Base-by-base conservation (phyloP, 2,329 filamentous ascomycete genomes). In the Diaporthe eres region DNA sequence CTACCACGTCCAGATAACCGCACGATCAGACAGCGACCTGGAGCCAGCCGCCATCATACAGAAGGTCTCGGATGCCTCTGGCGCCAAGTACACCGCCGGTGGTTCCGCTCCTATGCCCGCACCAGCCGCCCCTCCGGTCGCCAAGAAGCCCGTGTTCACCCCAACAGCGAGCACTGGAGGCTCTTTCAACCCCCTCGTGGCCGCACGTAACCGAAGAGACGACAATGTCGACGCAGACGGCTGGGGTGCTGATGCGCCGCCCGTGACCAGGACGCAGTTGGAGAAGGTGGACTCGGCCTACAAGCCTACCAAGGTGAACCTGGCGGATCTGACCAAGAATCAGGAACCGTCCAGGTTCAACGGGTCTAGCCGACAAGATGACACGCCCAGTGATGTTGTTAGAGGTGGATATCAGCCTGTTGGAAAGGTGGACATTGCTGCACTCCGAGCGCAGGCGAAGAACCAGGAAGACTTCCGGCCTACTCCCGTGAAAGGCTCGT, bases 1-100 rank as follows among this genome's bases (percentile, higher is more conserved):
- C 79, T 99, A 98, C 85, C 97, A 99, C 84, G 95, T 99, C 76
- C 96, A 99, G 87, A 94, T 99, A 80, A 98, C 96, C 71, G 97
- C 97, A 76, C 94, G 97, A 77, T 97, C 96, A 77, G 95, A 98
- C 78, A 91, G 91, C 81, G 96, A 98, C 82, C 91, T 99, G 77
- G 95, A 94, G 39, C 94, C 96, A 51, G 95, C 98, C 81, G 89
- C 90, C 75, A 98, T 99, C 79, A 90, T 98, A 80, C 94, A 97
- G 83, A 98, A 98, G 85, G 95, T 99, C 65, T 92, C 95, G 76
- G 96, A 98, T 88, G 94, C 97, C 39, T 98, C 97, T 58, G 97
- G 97, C 77, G 92, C 96, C 78, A 98, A 98, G 85, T 99, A 99
- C 86, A 95, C 95, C 5, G 91, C 91, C 15, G 93, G 92, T 72